Evolutionary conservation across 148 eudicot species (phyloP).

Genomic region (Simmondsia chinensis): DNA sequence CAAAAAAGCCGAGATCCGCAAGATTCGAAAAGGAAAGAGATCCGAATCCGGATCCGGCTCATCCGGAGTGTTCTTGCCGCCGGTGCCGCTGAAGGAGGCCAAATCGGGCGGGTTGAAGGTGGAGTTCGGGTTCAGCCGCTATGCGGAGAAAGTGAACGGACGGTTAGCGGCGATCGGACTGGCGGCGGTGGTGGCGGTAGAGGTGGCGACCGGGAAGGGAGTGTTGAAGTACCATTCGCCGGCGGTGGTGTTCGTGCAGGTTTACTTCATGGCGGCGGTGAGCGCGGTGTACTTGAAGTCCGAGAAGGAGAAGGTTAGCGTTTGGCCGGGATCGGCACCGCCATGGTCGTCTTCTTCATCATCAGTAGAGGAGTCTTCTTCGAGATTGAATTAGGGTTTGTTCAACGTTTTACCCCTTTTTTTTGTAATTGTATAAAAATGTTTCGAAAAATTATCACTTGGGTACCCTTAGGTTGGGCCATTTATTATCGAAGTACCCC

Average conservation of each 20-base stretch:
- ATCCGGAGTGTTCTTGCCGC: slow-evolving; percentile 52
- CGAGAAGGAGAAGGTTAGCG: slow-evolving; percentile 80
- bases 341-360: too few species aligned
- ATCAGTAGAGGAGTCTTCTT: too few species aligned
- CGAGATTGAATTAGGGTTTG: too few species aligned
- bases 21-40: slow-evolving; percentile 35
- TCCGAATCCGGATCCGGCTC: slow-evolving; percentile 11
- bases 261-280: slow-evolving; percentile 74
- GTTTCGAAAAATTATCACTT: too few species aligned
- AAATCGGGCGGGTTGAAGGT: slow-evolving; percentile 61
- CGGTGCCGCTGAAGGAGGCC: slow-evolving; percentile 65
- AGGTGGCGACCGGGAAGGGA: slow-evolving; percentile 74
- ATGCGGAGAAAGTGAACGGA: slow-evolving; percentile 73
- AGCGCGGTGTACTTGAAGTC: slow-evolving; percentile 54
- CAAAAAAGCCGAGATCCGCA: slow-evolving; percentile 71
- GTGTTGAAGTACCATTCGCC: slow-evolving; percentile 70
- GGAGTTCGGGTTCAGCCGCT: slow-evolving; percentile 86
- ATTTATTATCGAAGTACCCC: too few species aligned
- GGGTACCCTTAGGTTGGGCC: too few species aligned
- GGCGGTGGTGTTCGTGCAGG: slow-evolving; percentile 55
- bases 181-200: slow-evolving; percentile 66
- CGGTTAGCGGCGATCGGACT: slow-evolving; percentile 64
- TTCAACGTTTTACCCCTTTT: too few species aligned
- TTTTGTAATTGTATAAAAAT: too few species aligned
- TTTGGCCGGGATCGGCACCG: slow-evolving; percentile 91